These are phyloP conservation scores for Halophytophthora batemanensis DNA, from an alignment of 352 stramenopile species.

Conservation along the genomic window DNA sequence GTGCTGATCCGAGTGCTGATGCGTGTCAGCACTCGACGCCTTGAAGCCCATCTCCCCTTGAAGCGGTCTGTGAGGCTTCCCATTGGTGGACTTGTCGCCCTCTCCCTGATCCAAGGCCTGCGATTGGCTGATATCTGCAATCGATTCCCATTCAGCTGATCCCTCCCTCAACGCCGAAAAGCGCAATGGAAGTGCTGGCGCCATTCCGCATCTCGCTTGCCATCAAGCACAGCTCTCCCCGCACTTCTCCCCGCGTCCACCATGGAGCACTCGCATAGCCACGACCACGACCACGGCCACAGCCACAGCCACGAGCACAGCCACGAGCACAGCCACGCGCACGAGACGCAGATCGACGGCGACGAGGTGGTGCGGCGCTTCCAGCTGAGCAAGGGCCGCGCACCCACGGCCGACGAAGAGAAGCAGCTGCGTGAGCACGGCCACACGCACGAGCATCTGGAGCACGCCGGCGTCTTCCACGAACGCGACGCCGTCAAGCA, in stretches of 20 bases:
- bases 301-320: conserved; percentile 29
- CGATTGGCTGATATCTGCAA: too few species aligned
- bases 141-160: too few species aligned
- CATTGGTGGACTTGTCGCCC: too few species aligned
- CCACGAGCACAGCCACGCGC: conserved; percentile 22
- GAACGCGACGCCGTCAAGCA: conserved; percentile 52
- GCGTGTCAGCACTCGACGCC: too few species aligned
- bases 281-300: conserved; percentile 32
- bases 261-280: conserved; percentile 29
- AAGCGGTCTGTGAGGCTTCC: too few species aligned
- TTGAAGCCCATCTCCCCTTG: too few species aligned
- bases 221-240: background rate
- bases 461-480: conserved; percentile 72
- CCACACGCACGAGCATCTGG: conserved; percentile 88
- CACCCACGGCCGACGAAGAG: conserved; percentile 72
- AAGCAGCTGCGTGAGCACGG: conserved; percentile 76
- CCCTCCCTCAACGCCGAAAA: too few species aligned
- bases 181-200: too few species aligned
- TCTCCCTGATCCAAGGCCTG: too few species aligned
- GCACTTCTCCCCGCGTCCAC: background rate
- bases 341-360: conserved; percentile 38
- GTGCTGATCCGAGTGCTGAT: too few species aligned
- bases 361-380: conserved; percentile 75
- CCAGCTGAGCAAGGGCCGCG: conserved; percentile 48
- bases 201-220: conserved; percentile 12